Base-by-base conservation (phyloP, 345 rosid genomes). In the Populus ilicifolia region DNA sequence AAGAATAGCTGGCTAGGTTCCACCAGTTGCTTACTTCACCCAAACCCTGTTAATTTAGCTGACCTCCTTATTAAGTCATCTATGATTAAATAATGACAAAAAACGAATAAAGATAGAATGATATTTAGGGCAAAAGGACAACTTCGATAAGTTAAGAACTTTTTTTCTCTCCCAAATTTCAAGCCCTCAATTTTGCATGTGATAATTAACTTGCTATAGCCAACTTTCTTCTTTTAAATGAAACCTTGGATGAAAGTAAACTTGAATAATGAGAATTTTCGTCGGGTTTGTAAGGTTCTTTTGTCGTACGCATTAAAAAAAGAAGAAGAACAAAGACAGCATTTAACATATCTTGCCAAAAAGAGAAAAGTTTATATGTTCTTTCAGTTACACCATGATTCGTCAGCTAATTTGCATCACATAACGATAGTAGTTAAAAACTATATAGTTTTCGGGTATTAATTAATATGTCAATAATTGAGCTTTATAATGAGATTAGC, bases 1-100 rank as follows among this genome's bases (percentile, higher is more conserved):
- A 52, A 20, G 59, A 18, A 52, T 18, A 52, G 59, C 59, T 68
- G 50, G 27, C 23, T 4, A 20, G 41, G 25, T 21, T 38, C 29
- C 29, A 38, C 12, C 41, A 3, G 41, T 29, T 71, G 33, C 27
- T 12, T 72, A 11, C 44, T 66, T 66, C 50, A 33, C 14, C 61
- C 20, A 66, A 66, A 71, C 30, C 71, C 38, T 48, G 68, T 38
- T 54, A 13, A 11, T 41, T 78, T 78, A 54, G 81, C 73, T 30
- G 73, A 78, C 67, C 59, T 20, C 59, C n/a, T 7, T 6, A 20
- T 52, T 52, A 52, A 20, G 59, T 52, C 59, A 18, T 52, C n/a
- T 21, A 2, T 52, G 21, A 1, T 7, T 18, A 52, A 52, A 52
- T 20, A 52, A 52, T 17, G 52, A 46, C n/a, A 50, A 18, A 7